Base-by-base conservation (phyloP, 169 alveolate genomes). In the Plasmodium coatneyi region DNA sequence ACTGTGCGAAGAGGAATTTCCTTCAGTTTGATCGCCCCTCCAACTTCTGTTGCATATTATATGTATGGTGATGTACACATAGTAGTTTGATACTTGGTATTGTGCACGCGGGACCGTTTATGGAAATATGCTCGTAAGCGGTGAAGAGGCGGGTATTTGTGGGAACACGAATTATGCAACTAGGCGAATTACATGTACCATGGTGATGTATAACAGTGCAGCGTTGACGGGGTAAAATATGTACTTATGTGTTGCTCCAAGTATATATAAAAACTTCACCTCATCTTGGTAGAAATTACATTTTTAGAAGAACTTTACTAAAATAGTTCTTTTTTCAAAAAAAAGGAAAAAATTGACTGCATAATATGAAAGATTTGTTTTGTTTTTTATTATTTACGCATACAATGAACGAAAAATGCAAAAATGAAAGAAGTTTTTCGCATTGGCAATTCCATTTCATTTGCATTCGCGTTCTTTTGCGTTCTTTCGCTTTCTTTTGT, bases 121-220 rank as follows among this genome's bases (percentile, higher is more conserved):
- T 66, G 36, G 30, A 66, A 66, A 66, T 66, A 28, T 66, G 36
- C 76, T 66, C 76, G 25, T 12, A 10, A 3, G 22, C 2, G 60
- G 7, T 14, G 60, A 49, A 49, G 60, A 14, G 22, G 60, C n/a
- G 19, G 56, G 56, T 46, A 19, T 19, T 66, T 22, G 36, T 66
- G 36, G 36, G 39, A 22, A 49, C n/a, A 66, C 30, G 76, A 66
- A 66, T 66, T 66, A 66, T 66, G 76, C 10, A 28, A 66, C 76
- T 66, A 22, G 34, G 30, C 14, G 36, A 66, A 66, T 66, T 66
- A 22, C 9, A 66, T 66, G 36, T 66, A 66, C 30, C 76, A 66
- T 66, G 76, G 76, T 66, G 76, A 66, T 66, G 36, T 66, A 66
- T 66, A 66, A 66, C 36, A 66, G 76, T 66, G 76, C 39, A 66